Conservation (phyloP, 306 rosid species). For the Cucurbita moschata region DNA sequence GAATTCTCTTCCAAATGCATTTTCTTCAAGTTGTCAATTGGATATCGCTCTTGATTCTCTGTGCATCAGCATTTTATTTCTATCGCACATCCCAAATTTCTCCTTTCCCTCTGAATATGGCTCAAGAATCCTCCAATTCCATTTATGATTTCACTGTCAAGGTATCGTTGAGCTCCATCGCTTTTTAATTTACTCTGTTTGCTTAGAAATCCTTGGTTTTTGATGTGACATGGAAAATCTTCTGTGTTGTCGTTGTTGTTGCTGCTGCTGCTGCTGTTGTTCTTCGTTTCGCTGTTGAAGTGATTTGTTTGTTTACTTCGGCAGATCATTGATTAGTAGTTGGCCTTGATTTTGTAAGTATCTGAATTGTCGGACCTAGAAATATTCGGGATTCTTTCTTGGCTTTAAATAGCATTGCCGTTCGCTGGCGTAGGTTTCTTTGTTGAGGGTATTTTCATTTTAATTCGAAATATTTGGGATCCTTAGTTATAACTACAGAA, state of each 20-base stretch:
- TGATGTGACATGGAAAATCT: background rate
- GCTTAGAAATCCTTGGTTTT: background rate
- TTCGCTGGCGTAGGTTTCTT: background rate
- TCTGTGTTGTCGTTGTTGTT: background rate
- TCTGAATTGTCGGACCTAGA: background rate
- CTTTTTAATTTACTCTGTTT: background rate
- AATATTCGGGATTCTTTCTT: background rate
- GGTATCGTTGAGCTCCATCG: constrained; percentile 13
- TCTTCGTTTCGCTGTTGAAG: background rate
- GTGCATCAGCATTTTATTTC: background rate
- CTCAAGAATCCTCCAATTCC: constrained; percentile 44
- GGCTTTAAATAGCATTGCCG: background rate
- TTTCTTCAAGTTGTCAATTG: constrained; percentile 23
- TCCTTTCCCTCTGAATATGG: constrained; percentile 27
- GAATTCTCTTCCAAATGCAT: background rate
- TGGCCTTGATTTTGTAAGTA: background rate
- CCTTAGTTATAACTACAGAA: background rate
- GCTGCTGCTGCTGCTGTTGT: no score
- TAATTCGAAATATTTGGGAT: background rate
- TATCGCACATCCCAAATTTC: background rate
- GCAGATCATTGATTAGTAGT: background rate
- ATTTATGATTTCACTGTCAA: constrained; percentile 69
- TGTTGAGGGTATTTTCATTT: background rate
- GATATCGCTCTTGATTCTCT: constrained; percentile 23
- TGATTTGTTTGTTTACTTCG: background rate